Percentiles rank a stretch among this genome's conserved stretches.
Conservation (phyloP, 768 basidiomycete genomes). For the Mycena alexandri region DNA sequence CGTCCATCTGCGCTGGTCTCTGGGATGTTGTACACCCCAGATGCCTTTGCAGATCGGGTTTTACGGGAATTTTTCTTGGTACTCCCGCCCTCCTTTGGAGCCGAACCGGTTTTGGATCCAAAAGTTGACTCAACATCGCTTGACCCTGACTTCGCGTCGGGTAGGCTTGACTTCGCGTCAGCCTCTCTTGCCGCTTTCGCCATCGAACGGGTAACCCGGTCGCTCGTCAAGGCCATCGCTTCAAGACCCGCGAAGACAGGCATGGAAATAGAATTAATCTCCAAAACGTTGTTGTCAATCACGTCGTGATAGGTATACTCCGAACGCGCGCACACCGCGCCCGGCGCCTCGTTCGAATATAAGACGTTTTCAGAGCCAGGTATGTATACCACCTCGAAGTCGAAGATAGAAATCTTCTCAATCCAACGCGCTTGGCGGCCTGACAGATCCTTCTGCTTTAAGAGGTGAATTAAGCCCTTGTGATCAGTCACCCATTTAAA, state of each 20-base stretch:
- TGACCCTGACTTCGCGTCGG: too few relatives aligned
- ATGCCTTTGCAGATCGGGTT: too few relatives aligned
- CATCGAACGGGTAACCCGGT: neutral
- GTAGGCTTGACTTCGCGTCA: too few relatives aligned
- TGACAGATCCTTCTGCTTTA: slow-evolving; percentile 5
- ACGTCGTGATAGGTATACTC: slow-evolving; percentile 6
- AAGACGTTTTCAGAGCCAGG: slow-evolving; percentile 1
- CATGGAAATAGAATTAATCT: slow-evolving; percentile 1
- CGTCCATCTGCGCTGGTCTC: too few relatives aligned
- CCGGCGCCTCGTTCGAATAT: neutral
- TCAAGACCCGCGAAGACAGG: neutral
- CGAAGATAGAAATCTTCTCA: slow-evolving; percentile 9
- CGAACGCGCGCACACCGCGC: neutral
- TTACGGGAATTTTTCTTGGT: neutral
- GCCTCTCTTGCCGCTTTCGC: too few relatives aligned
- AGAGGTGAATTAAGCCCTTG: neutral
- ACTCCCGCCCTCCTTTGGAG: too few relatives aligned
- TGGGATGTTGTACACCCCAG: too few relatives aligned
- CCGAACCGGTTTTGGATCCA: too few relatives aligned
- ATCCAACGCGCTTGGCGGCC: slow-evolving; percentile 6
- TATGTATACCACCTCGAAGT: slow-evolving; percentile 2
- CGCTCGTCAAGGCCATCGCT: neutral
- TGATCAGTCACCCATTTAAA: neutral
- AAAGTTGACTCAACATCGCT: too few relatives aligned
- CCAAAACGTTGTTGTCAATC: neutral